Percentiles rank a stretch among this genome's conserved stretches.
phyloP scores from a whole-genome alignment of 2,329 filamentous ascomycete genomes.

The Trichophyton simii region DNA sequence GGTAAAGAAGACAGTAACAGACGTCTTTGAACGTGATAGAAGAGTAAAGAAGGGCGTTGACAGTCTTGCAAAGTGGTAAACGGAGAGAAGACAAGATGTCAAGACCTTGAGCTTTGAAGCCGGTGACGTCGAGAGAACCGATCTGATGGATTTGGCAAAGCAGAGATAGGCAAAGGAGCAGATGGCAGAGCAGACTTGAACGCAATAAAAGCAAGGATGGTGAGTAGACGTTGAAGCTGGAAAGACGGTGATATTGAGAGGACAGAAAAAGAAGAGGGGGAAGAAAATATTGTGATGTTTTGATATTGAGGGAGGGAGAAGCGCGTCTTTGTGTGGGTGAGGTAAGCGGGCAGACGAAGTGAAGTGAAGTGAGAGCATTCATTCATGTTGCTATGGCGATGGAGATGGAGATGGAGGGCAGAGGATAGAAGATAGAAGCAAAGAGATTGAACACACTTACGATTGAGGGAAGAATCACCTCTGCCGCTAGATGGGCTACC shows the following conservation, averaged over 20 bases:
- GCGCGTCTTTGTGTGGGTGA: background rate
- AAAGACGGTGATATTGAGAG: background rate
- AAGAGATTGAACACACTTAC: background rate
- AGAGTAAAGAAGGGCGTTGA: background rate
- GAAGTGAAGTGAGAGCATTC: background rate
- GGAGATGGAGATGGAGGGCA: background rate
- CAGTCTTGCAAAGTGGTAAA: background rate
- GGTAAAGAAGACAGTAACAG: background rate
- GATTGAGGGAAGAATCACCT: background rate
- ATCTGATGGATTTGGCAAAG: background rate
- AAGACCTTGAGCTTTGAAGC: background rate
- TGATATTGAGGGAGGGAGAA: background rate
- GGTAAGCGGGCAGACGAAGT: background rate
- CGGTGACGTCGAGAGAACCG: background rate
- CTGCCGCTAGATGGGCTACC: background rate
- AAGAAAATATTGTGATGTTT: background rate
- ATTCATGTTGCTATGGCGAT: background rate
- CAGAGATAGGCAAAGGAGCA: background rate
- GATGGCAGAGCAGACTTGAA: background rate
- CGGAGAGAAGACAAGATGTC: background rate
- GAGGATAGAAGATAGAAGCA: background rate
- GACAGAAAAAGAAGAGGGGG: background rate
- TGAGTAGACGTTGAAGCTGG: background rate
- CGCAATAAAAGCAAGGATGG: background rate
- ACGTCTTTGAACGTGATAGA: background rate